Evolutionary conservation across 805 yeast genomes (phyloP), one percentile per base, ranked within the genome.

Genomic region (Wickerhamomyces strasburgensis): DNA sequence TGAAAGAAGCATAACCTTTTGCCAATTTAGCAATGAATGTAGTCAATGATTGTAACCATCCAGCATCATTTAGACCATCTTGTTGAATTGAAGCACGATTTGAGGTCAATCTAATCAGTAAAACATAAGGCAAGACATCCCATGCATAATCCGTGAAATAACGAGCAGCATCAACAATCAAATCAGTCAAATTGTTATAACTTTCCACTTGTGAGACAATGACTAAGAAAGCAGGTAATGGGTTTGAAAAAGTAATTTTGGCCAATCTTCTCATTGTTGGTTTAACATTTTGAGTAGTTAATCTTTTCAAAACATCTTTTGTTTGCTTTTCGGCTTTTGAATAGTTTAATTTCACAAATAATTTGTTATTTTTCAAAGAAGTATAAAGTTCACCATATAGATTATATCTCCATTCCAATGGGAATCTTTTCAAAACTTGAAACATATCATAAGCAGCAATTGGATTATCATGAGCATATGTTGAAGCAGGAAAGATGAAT

Each of bases 31-130:
- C 95, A 35, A 85, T 75, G 53, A 90, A 89, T 1, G 77, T 65
- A 0, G 95, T 73, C 23, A 90, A 65, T 16, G 95, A 83, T 49
- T 83, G 93, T 24, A 88, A 70, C 98, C 98, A 90, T 48, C 74
- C 79, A 18, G 83, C 67, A 39, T 84, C 89, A 48, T 78, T 77
- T 38, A 90, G 62, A 7, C 97, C 97, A 60, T 88, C 89, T 2
- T 59, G 66, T 57, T 86, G 95, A 23, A 80, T 64, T 16, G 80
- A 70, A 1, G 73, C 60, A 57, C 95, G 68, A 11, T 21, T 21
- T 0, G 78, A 58, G 1, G 89, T 76, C 16, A 90, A 65, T 46
- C 93, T 74, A 52, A 76, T 71, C 51, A 89, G 64, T 4, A 89
- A 60, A 1, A 83, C 87, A 50, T 76, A 78, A 5, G 89, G 80